Evolutionary conservation across 2,329 filamentous ascomycete species (phyloP).

Genomic region (Colletotrichum orbiculare): DNA sequence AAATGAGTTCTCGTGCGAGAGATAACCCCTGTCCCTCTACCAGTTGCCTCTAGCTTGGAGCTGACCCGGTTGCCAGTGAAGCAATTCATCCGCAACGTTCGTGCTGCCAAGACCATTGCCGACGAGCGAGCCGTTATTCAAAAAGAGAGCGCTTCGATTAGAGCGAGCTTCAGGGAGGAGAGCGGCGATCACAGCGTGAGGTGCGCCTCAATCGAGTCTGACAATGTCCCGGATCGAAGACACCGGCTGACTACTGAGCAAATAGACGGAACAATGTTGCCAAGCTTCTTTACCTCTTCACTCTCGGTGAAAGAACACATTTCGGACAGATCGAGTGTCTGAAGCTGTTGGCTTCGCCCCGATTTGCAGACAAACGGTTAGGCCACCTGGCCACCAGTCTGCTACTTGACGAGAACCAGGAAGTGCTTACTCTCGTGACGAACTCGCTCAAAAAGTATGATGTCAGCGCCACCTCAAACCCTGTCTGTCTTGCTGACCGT

Average conservation of each 20-base stretch:
- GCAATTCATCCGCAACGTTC: slow-evolving; percentile 99
- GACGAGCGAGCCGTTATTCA: slow-evolving; percentile 98
- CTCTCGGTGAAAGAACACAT: slow-evolving; percentile 94
- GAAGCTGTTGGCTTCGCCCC: slow-evolving; percentile 94
- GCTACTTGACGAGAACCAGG: slow-evolving; percentile 96
- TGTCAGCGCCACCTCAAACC: neutral
- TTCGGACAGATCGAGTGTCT: slow-evolving; percentile 99
- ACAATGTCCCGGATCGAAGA: slow-evolving; percentile 13
- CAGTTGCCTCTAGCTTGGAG: slow-evolving; percentile 6
- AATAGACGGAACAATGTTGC: slow-evolving; percentile 96
- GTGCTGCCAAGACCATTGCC: slow-evolving; percentile 97
- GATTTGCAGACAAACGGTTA: slow-evolving; percentile 96
- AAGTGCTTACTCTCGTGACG: slow-evolving; percentile 95
- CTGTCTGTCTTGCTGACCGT: slow-evolving; percentile 45
- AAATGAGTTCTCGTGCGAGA: slow-evolving; percentile 54
- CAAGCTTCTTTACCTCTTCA: slow-evolving; percentile 98
- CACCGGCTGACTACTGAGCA: slow-evolving; percentile 34
- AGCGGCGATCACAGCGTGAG: slow-evolving; percentile 90
- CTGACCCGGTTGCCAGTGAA: slow-evolving; percentile 74
- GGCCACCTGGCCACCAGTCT: slow-evolving; percentile 97
- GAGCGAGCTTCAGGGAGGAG: slow-evolving; percentile 97
- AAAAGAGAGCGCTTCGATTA: slow-evolving; percentile 97
- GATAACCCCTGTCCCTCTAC: slow-evolving; percentile 22
- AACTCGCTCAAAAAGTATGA: slow-evolving; percentile 95
- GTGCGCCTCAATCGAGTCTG: slow-evolving; percentile 62